Conservation (phyloP, 192 early-diverging fungal species). For the Backusella circina region DNA sequence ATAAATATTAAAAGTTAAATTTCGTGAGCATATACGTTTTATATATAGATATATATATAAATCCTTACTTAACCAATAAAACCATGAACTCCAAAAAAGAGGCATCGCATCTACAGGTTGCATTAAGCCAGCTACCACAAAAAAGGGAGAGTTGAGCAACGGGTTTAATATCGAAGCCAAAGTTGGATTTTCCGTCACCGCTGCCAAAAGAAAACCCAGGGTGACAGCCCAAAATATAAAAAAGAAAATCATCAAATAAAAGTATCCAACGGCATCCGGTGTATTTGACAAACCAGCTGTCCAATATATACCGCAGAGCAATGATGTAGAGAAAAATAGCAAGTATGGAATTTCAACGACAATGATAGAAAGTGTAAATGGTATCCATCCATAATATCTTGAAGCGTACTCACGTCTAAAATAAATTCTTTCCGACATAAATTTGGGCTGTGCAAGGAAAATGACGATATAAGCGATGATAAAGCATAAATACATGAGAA, state of each 20-base stretch:
- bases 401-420: conserved; percentile 58
- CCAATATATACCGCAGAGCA: conserved; percentile 57
- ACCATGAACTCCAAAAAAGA: conserved; percentile 55
- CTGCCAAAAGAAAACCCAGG: conserved; percentile 55
- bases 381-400: conserved; percentile 59
- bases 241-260: conserved; percentile 54
- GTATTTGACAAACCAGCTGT: conserved; percentile 45
- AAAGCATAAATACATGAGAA: conserved; percentile 29
- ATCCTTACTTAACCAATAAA: conserved; percentile 54
- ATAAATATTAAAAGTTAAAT: no score
- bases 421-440: conserved; percentile 50
- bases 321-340: conserved; percentile 45
- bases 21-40: no score
- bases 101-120: conserved; percentile 52
- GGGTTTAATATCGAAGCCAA: conserved; percentile 58
- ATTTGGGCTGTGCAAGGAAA: conserved; percentile 59
- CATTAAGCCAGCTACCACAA: conserved; percentile 58
- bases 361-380: conserved; percentile 57
- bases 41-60: no score
- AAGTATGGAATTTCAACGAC: conserved; percentile 62
- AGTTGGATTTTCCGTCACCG: conserved; percentile 46
- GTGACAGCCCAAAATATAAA: no score
- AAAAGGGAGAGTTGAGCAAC: conserved; percentile 51
- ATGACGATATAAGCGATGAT: conserved; percentile 50
- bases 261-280: conserved; percentile 51